Conservation (phyloP, 257 asterid species). For the Handroanthus guayacan region DNA sequence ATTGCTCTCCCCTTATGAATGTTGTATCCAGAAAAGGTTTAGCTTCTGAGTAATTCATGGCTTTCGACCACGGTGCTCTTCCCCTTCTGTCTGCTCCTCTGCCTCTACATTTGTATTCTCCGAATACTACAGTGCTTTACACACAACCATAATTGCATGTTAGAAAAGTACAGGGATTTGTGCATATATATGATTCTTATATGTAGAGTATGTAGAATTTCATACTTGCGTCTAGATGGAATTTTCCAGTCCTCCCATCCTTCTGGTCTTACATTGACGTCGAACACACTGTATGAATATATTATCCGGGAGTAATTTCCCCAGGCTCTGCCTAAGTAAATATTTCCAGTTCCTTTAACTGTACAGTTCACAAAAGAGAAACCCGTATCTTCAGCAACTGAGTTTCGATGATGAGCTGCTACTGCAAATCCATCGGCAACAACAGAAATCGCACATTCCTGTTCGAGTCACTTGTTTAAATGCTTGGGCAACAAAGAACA, state of each 20-base stretch:
- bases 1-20: constrained; percentile 60
- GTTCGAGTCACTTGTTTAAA: not conserved
- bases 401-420: constrained; percentile 77
- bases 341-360: constrained; percentile 54
- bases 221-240: constrained; percentile 49
- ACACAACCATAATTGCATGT: not conserved
- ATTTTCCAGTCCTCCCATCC: constrained; percentile 80
- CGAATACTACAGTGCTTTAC: constrained; percentile 66
- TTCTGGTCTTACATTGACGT: constrained; percentile 44
- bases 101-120: constrained; percentile 72
- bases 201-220: too few relatives aligned
- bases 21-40: constrained; percentile 46
- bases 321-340: constrained; percentile 87
- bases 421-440: constrained; percentile 55
- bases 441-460: constrained; percentile 66
- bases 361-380: constrained; percentile 77
- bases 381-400: constrained; percentile 64
- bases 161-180: not conserved
- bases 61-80: constrained; percentile 67
- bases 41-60: constrained; percentile 47
- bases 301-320: constrained; percentile 61
- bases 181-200: not conserved
- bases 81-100: constrained; percentile 62
- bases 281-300: constrained; percentile 54
- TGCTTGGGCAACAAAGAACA: not conserved